Conservation (phyloP, 2,329 filamentous ascomycete genomes). For the Ophiocordyceps robertsii region DNA sequence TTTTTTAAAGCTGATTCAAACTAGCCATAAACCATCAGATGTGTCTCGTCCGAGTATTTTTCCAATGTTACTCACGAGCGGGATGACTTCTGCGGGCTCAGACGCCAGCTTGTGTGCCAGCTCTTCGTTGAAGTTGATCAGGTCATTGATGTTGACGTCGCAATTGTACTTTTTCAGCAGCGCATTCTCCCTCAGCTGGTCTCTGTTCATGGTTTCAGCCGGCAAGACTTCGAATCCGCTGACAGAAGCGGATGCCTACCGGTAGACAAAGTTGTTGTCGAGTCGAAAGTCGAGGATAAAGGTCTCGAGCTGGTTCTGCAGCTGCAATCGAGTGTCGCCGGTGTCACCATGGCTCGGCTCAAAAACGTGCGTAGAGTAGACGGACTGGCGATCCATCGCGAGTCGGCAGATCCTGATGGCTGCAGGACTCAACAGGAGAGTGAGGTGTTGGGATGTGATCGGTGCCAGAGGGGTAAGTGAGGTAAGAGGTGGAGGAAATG, state of each 20-base stretch:
- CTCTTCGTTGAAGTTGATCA: constrained; percentile 94
- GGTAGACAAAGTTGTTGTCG: constrained; percentile 90
- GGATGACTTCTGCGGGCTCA: constrained; percentile 85
- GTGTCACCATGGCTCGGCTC: constrained; percentile 50
- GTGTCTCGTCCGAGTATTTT: background rate
- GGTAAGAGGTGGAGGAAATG: constrained; percentile 1
- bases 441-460: background rate
- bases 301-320: constrained; percentile 69
- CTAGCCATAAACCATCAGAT: constrained; percentile 27
- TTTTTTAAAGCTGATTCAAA: constrained; percentile 83
- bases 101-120: constrained; percentile 80
- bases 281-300: constrained; percentile 92
- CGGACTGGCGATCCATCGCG: constrained; percentile 74
- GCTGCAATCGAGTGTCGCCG: constrained; percentile 55
- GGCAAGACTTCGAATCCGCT: background rate
- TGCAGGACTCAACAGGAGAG: background rate
- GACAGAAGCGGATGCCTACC: constrained; percentile 36
- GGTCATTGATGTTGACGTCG: constrained; percentile 87
- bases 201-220: constrained; percentile 38
- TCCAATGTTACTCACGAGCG: constrained; percentile 48
- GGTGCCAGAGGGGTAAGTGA: background rate
- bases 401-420: constrained; percentile 4
- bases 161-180: constrained; percentile 90
- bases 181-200: constrained; percentile 90
- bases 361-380: constrained; percentile 75